Base-by-base conservation (phyloP, 306 rosid genomes). In the Ochetophila trinervis region DNA sequence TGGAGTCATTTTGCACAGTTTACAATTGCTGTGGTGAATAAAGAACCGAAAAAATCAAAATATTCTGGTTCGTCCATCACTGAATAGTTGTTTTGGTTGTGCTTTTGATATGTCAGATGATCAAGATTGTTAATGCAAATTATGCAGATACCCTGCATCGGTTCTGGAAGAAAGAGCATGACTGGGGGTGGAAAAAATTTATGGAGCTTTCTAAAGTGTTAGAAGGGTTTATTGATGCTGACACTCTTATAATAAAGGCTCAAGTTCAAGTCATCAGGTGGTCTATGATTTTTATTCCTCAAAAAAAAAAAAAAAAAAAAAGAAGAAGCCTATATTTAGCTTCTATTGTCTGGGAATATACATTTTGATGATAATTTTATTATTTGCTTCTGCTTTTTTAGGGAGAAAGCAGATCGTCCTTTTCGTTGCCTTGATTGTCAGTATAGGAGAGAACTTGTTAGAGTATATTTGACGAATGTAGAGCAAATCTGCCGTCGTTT, bases 111-210 rank as follows among this genome's bases (percentile, higher is more conserved):
- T 62, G 6, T 75, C 52, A 61, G 36, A 13, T 48, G 24, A 42
- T 37, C 34, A 21, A 14, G 69, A 45, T 70, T 74, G 51, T 44
- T 60, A 36, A 53, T 32, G 45, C 45, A 63, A 68, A 63, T 59
- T 79, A 77, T 72, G 72, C 85, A 94, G 99, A 94, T 80, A 94
- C 99, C 18, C 82, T 94, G 69, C 99, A 94, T 78, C 95, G 99
- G 27, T 94, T 94, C 76, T 94, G 99, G 97, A 94, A 94, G 92
- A 94, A 94, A 84, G 99, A 94, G 78, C 99, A 94, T 69, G 99
- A 94, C 75, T 94, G 99, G 99, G 99, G 99, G 58, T 94, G 99
- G 99, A 94, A 94, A 71, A 94, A 94, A 75, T 94, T 94, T 72
- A 94, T 90, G 99, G 99, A 94, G 86, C 85, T 88, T 63, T 83